Evolutionary conservation across 768 basidiomycete species (phyloP).

Genomic region (Suillus placidus): DNA sequence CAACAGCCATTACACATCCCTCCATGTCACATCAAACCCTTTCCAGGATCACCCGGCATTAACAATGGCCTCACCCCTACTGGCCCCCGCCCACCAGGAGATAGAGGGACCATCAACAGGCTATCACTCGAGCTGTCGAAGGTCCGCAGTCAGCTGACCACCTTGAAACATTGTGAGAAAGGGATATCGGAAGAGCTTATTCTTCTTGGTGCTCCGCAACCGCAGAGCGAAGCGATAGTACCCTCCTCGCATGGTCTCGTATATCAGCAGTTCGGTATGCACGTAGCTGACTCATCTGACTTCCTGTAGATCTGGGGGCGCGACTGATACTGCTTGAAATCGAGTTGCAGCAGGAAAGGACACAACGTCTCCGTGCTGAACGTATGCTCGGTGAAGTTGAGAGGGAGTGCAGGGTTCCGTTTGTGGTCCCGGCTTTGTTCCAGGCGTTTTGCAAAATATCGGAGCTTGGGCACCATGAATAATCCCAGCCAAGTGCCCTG

Average conservation of each 20-base stretch:
- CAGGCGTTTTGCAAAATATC: slow-evolving; percentile 56
- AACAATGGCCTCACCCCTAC: neutral
- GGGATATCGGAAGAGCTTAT: slow-evolving; percentile 26
- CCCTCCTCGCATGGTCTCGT: slow-evolving; percentile 2
- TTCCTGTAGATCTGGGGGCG: slow-evolving; percentile 26
- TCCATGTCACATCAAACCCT: neutral
- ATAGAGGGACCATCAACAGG: slow-evolving; percentile 10
- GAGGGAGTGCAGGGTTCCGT: slow-evolving; percentile 54
- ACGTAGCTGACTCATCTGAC: neutral
- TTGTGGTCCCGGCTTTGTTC: slow-evolving; percentile 59
- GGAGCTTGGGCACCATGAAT: slow-evolving; percentile 28
- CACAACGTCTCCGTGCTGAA: slow-evolving; percentile 46
- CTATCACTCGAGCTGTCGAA: slow-evolving; percentile 33
- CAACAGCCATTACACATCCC: neutral
- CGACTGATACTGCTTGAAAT: slow-evolving; percentile 34
- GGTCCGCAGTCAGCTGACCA: slow-evolving; percentile 26
- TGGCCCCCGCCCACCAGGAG: neutral
- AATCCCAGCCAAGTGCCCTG: neutral
- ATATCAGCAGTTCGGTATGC: neutral
- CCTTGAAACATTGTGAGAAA: slow-evolving; percentile 28
- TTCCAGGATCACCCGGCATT: neutral
- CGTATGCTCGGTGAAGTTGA: slow-evolving; percentile 47
- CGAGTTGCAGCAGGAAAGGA: slow-evolving; percentile 42
- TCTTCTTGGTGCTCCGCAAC: slow-evolving; percentile 14
- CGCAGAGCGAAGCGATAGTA: neutral